phyloP scores from a whole-genome alignment of 2,329 filamentous ascomycete species.

The Arthrinium phaeospermum region DNA sequence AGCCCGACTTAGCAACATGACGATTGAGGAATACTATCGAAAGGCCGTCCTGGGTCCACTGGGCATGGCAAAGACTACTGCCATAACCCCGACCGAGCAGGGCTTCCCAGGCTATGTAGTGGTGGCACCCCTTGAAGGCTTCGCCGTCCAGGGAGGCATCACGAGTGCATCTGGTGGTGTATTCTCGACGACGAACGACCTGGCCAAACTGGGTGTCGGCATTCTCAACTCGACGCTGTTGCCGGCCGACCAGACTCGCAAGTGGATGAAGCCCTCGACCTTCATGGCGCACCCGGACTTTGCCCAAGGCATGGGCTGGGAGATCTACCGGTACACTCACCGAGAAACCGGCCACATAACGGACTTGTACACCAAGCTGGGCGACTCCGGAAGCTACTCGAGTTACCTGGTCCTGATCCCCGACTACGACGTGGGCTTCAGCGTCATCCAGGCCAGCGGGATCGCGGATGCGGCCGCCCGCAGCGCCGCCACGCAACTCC shows the following conservation, averaged over 20 bases:
- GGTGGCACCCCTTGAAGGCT: constrained; percentile 18
- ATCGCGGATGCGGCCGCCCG: constrained; percentile 21
- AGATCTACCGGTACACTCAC: constrained; percentile 42
- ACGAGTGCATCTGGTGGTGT: constrained; percentile 37
- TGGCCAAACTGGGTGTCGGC: constrained; percentile 43
- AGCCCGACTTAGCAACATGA: constrained; percentile 28
- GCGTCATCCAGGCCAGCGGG: constrained; percentile 36
- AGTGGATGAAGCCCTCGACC: constrained; percentile 47
- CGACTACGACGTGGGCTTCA: constrained; percentile 42
- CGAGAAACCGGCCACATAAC: constrained; percentile 32
- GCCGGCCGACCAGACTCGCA: constrained; percentile 38
- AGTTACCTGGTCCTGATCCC: constrained; percentile 41
- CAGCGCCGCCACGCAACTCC: constrained; percentile 23
- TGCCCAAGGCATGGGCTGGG: constrained; percentile 44
- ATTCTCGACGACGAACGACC: constrained; percentile 42
- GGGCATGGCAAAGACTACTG: constrained; percentile 28
- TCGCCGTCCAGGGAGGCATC: constrained; percentile 27
- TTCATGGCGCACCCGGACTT: constrained; percentile 41
- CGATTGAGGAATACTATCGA: constrained; percentile 27
- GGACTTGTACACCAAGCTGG: constrained; percentile 44
- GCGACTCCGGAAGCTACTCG: constrained; percentile 40
- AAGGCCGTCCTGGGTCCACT: constrained; percentile 31
- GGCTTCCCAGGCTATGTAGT: constrained; percentile 31
- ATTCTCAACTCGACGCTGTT: constrained; percentile 46
- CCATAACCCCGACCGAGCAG: constrained; percentile 27